Base-by-base conservation (phyloP, 768 basidiomycete species). In the Trametes maxima region DNA sequence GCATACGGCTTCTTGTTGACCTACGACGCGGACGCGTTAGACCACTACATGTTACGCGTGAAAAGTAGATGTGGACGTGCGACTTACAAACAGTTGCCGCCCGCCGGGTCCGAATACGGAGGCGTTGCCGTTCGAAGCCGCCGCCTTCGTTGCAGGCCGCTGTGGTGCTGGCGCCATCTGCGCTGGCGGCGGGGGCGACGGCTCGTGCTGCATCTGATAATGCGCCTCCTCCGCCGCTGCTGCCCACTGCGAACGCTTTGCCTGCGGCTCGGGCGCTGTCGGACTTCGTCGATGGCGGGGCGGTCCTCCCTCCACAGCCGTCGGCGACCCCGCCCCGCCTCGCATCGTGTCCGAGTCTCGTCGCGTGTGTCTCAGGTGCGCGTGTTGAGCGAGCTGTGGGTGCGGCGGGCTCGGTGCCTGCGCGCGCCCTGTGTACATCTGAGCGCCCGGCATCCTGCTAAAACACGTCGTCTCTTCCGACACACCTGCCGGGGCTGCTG, bases 1-100 rank as follows among this genome's bases (percentile, higher is more conserved):
- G 88, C 88, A 64, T 98, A 98, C 0, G 82, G 74, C 68, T 86
- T 89, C 72, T 87, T 90, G 78, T 95, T 95, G 33, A 94, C 87
- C 86, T 86, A 62, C 12, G 59, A 1, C 11, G 28, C 3, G 8
- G 33, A 35, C 49, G 47, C 22, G 14, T 12, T 19, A 19, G 36
- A 25, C 22, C 12, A 13, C 14, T 11, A 25, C 35, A 22, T 39
- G n/a, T 24, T 19, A 2, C 19, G 24, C 10, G 49, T 13, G 3
- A 51, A 24, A 44, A 7, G 16, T 24, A 17, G 36, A 17, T 36
- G 33, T n/a, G 21, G 28, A 48, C 19, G 54, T 13, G 54, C 14
- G 33, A 24, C 42, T 33, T 24, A 46, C 45, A 10, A 24, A 7
- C 1, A 46, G 21, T 19, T 44, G 54, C 39, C 46, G 21, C 33